Conservation (phyloP, 495 filamentous ascomycete genomes). For the Friedmanniomyces endolithicus region DNA sequence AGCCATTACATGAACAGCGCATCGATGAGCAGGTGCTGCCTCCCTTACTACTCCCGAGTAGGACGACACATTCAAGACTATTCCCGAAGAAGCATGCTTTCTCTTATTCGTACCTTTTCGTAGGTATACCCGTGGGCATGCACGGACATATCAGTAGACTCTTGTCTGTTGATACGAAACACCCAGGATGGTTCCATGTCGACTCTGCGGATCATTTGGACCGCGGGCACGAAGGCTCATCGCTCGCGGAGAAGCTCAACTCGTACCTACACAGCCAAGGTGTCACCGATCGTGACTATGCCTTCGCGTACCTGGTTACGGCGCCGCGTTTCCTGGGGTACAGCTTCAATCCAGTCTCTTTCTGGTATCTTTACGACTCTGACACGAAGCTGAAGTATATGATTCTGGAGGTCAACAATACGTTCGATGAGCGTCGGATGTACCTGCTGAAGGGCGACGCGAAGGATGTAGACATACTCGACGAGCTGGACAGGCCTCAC, state of each 20-base stretch:
- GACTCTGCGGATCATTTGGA: slow-evolving; percentile 48
- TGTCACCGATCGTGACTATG: slow-evolving; percentile 31
- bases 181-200: slow-evolving; percentile 43
- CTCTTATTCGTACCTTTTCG: slow-evolving; percentile 51
- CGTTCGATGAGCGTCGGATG: slow-evolving; percentile 58
- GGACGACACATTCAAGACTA: slow-evolving; percentile 47
- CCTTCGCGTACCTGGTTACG: slow-evolving; percentile 56
- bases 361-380: slow-evolving; percentile 65
- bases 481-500: background rate
- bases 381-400: slow-evolving; percentile 48
- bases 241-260: slow-evolving; percentile 46
- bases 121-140: slow-evolving; percentile 54
- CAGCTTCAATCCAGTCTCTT: slow-evolving; percentile 64
- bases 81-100: slow-evolving; percentile 53
- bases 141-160: slow-evolving; percentile 40
- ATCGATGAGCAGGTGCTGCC: slow-evolving; percentile 20
- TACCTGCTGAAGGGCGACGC: slow-evolving; percentile 37
- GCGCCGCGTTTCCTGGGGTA: slow-evolving; percentile 58
- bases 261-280: slow-evolving; percentile 43
- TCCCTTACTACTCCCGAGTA: slow-evolving; percentile 40
- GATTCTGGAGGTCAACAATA: slow-evolving; percentile 69
- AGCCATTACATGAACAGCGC: background rate
- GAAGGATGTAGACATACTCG: background rate
- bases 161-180: slow-evolving; percentile 37
- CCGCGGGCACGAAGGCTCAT: slow-evolving; percentile 35